phyloP scores from a whole-genome alignment of 2,329 filamentous ascomycete species.

The Xylaria sp. region DNA sequence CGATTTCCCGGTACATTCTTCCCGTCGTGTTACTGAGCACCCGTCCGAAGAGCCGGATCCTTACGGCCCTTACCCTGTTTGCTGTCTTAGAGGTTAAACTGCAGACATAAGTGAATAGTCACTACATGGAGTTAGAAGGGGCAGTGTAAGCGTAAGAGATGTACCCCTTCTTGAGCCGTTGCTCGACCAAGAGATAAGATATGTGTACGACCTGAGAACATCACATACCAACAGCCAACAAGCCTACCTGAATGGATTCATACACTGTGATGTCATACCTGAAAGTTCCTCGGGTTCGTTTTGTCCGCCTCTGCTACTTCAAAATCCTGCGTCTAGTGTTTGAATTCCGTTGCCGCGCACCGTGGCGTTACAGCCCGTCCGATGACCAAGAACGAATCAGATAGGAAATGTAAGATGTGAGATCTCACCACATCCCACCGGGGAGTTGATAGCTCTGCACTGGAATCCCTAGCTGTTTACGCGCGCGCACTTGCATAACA shows the following conservation, averaged over 20 bases:
- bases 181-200: background rate
- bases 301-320: slow-evolving; percentile 36
- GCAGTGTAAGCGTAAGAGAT: background rate
- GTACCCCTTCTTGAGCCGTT: background rate
- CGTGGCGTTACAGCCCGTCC: slow-evolving; percentile 44
- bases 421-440: slow-evolving; percentile 43
- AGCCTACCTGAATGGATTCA: background rate
- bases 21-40: slow-evolving; percentile 36
- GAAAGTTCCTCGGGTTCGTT: slow-evolving; percentile 35
- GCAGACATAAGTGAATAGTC: background rate
- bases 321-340: slow-evolving; percentile 36
- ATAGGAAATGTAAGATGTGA: slow-evolving; percentile 41
- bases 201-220: slow-evolving; percentile 10
- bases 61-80: slow-evolving; percentile 26
- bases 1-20: slow-evolving; percentile 47
- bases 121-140: background rate
- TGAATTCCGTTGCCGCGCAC: slow-evolving; percentile 45
- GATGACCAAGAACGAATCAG: slow-evolving; percentile 41
- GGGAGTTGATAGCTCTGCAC: slow-evolving; percentile 26
- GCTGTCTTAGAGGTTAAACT: slow-evolving; percentile 13
- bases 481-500: slow-evolving; percentile 46
- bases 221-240: slow-evolving; percentile 15
- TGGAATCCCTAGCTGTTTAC: slow-evolving; percentile 50
- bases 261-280: slow-evolving; percentile 35
- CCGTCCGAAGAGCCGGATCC: slow-evolving; percentile 33